Base-by-base conservation (phyloP, 2,329 filamentous ascomycete genomes). In the Pestalotiopsis sp. region DNA sequence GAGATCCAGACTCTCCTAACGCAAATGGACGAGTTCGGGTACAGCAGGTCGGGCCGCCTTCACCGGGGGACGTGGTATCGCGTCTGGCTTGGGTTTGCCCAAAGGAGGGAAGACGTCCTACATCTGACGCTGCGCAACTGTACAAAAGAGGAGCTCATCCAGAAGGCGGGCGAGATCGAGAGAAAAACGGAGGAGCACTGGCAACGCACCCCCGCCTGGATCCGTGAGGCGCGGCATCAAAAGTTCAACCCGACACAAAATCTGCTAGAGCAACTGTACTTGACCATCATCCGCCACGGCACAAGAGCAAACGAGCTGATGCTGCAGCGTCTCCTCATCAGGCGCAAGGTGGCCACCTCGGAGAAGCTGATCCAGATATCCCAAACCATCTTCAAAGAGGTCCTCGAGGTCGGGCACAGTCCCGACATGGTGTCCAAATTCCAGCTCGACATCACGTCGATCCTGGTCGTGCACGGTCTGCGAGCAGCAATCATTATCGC, bases 401-500 rank as follows among this genome's bases (percentile, higher is more conserved):
- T 80, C 39, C 66, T 80, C 57, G 72, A 75, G 17, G 69, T 79
- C 38, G 77, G 72, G 39, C 74, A 76, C 41, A 77, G 77, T 6
- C 73, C 76, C 25, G 78, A 80, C 66, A 65, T 80, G 38, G 72
- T 73, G 2, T 72, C 74, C 2, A 66, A 75, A 31, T 75, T 77
- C 36, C 74, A 77, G 67, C 72, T 72, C 20, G 75, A 77, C 66
- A 75, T 78, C n/a, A 75, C 72, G 9, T 70, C 72, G 7, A 71
- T 79, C 7, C 74, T 80, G 17, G 75, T 75, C 27, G 69, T 76
- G 3, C 77, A 79, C 60, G 79, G 79, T 23, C 68, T 80, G 62
- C 73, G 79, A 4, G 76, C 78, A 70, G 78, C 77, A 1, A 76
- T 77, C 4, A 78, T 80, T 49, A 74, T 80, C 41, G 78, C 78